Conservation (phyloP, 306 rosid genomes). For the Vachellia pachyceras region DNA sequence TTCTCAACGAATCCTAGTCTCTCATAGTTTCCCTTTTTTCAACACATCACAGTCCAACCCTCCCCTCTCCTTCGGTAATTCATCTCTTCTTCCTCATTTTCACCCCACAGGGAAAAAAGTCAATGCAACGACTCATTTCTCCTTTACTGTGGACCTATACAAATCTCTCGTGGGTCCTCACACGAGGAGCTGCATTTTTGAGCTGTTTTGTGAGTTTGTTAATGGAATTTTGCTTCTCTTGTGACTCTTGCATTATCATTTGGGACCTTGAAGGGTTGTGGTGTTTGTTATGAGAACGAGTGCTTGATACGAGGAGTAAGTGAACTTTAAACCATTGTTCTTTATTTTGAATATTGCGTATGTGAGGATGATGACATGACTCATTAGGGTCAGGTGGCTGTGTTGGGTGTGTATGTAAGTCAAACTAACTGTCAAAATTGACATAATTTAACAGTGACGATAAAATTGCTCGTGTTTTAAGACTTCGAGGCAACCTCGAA, state of each 20-base stretch:
- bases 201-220: constrained; percentile 9
- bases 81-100: constrained; percentile 32
- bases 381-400: too few relatives aligned
- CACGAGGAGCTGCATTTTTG: neutral
- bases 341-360: constrained; percentile 21
- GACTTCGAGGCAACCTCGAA: too few relatives aligned
- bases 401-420: too few relatives aligned
- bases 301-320: constrained; percentile 38
- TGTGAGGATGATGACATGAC: constrained; percentile 20
- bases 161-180: constrained; percentile 1
- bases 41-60: constrained; percentile 17
- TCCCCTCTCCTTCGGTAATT: constrained; percentile 27
- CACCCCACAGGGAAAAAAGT: too few relatives aligned
- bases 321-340: constrained; percentile 29
- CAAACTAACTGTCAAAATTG: too few relatives aligned
- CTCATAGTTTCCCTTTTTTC: constrained; percentile 22
- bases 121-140: too few relatives aligned
- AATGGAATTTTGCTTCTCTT: constrained; percentile 22
- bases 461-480: too few relatives aligned
- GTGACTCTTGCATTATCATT: constrained; percentile 4
- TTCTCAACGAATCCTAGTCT: constrained; percentile 37
- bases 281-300: constrained; percentile 21
- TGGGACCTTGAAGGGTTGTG: constrained; percentile 13
- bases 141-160: too few relatives aligned
- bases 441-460: too few relatives aligned